Percentiles rank a stretch among this genome's conserved stretches.
Conservation (phyloP, 805 yeast genomes). For the Saturnispora kantuleensis region DNA sequence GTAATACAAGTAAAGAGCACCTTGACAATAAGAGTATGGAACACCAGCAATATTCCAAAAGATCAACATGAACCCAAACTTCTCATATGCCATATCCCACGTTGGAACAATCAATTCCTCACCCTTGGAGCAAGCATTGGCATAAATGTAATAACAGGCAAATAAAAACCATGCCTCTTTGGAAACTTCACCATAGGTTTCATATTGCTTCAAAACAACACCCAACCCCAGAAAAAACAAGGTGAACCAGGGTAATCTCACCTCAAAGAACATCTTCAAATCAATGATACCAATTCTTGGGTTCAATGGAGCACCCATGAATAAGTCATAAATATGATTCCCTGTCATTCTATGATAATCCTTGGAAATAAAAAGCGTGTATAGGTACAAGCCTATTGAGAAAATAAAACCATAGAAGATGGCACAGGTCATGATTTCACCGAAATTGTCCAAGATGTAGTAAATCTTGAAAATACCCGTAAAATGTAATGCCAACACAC, state of each 20-base stretch:
- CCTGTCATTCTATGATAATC: conserved; percentile 92
- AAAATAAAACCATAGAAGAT: conserved; percentile 67
- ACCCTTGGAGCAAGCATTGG: conserved; percentile 95
- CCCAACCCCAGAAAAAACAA: conserved; percentile 69
- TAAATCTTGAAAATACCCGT: conserved; percentile 67
- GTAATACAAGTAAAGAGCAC: conserved; percentile 72
- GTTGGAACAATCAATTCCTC: conserved; percentile 96
- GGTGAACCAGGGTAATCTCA: conserved; percentile 94
- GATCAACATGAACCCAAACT: conserved; percentile 97
- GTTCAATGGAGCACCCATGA: conserved; percentile 96
- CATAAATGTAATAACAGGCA: conserved; percentile 87
- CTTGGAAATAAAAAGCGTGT: conserved; percentile 52
- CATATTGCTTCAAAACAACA: conserved; percentile 69
- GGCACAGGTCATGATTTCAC: conserved; percentile 88
- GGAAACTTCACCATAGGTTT: conserved; percentile 66
- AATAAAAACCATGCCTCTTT: conserved; percentile 66
- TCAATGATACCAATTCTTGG: conserved; percentile 92
- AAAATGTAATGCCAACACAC: conserved; percentile 56
- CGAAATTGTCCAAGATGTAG: conserved; percentile 71
- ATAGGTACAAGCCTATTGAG: conserved; percentile 60
- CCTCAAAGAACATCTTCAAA: conserved; percentile 95
- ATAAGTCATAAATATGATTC: conserved; percentile 77
- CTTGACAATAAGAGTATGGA: conserved; percentile 94
- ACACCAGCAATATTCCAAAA: conserved; percentile 99
- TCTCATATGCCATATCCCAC: conserved; percentile 99